A percentile compares a stretch with the other conserved stretches of the same genome.
phyloP scores from a whole-genome alignment of 2,329 filamentous ascomycete genomes.

The Curvularia verruculosa region DNA sequence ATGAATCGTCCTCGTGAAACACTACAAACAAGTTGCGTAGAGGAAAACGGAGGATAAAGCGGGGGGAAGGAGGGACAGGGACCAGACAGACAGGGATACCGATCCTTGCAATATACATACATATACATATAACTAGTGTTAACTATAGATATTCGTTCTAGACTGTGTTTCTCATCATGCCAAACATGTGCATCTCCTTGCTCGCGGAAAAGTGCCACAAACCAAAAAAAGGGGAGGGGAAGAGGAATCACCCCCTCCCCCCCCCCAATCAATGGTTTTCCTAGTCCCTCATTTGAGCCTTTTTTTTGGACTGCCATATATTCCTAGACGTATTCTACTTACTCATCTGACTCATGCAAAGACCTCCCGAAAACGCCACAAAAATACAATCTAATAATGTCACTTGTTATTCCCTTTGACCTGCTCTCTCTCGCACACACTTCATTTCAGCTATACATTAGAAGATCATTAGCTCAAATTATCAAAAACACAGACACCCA shows the following conservation, averaged over 20 bases:
- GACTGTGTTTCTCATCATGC: background rate
- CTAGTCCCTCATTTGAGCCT: too few relatives aligned
- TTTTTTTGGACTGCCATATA: too few relatives aligned
- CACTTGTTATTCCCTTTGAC: background rate
- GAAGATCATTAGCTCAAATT: background rate
- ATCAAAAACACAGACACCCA: background rate
- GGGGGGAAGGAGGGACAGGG: too few relatives aligned
- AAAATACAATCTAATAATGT: background rate
- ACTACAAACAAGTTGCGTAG: too few relatives aligned
- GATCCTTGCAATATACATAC: background rate
- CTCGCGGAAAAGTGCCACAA: too few relatives aligned
- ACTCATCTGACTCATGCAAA: background rate
- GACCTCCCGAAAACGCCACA: background rate
- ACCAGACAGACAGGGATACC: background rate
- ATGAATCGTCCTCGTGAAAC: too few relatives aligned
- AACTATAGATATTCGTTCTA: background rate
- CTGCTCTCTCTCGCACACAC: background rate
- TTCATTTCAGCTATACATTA: conserved; percentile 6
- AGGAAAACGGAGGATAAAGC: too few relatives aligned
- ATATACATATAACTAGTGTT: background rate
- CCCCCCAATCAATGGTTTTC: too few relatives aligned
- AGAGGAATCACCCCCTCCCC: too few relatives aligned
- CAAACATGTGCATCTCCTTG: too few relatives aligned
- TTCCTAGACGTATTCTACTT: too few relatives aligned
- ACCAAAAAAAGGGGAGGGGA: too few relatives aligned